Evolutionary conservation across 2,329 filamentous ascomycete genomes (phyloP).

Genomic region (Didymella arachidicola): DNA sequence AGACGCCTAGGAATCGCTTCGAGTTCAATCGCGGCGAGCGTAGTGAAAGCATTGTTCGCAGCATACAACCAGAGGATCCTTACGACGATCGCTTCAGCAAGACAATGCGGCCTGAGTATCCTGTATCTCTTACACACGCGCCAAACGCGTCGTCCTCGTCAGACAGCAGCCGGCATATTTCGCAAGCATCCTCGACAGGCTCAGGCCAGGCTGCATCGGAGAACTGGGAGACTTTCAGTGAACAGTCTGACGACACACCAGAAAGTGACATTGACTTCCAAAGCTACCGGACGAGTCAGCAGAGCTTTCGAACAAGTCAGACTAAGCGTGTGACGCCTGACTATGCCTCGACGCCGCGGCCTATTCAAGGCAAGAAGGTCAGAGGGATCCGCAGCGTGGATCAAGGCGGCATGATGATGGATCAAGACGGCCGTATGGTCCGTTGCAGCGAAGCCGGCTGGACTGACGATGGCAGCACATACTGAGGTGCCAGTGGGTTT

Average conservation of each 20-base stretch:
- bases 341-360: conserved; percentile 43
- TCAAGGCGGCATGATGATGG: conserved; percentile 50
- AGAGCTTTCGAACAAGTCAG: conserved; percentile 76
- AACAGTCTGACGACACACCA: conserved; percentile 74
- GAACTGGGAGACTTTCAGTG: conserved; percentile 98
- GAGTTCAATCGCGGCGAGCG: conserved; percentile 55
- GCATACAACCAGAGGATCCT: conserved; percentile 77
- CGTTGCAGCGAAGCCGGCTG: conserved; percentile 62
- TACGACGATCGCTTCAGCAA: conserved; percentile 66
- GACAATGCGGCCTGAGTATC: conserved; percentile 39
- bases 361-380: conserved; percentile 48
- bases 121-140: conserved; percentile 34
- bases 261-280: conserved; percentile 76
- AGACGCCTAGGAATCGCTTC: conserved; percentile 56
- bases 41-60: conserved; percentile 66
- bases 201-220: conserved; percentile 77
- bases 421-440: conserved; percentile 54
- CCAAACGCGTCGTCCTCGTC: conserved; percentile 36
- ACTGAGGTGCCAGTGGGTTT: conserved; percentile 29
- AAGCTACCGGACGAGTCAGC: conserved; percentile 74
- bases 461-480: conserved; percentile 58
- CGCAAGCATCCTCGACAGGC: conserved; percentile 62
- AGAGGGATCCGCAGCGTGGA: conserved; percentile 58
- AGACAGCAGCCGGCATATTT: conserved; percentile 66
- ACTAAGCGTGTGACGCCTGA: conserved; percentile 66